Conservation (phyloP, 2,329 filamentous ascomycete species). For the Diplodia intermedia region DNA sequence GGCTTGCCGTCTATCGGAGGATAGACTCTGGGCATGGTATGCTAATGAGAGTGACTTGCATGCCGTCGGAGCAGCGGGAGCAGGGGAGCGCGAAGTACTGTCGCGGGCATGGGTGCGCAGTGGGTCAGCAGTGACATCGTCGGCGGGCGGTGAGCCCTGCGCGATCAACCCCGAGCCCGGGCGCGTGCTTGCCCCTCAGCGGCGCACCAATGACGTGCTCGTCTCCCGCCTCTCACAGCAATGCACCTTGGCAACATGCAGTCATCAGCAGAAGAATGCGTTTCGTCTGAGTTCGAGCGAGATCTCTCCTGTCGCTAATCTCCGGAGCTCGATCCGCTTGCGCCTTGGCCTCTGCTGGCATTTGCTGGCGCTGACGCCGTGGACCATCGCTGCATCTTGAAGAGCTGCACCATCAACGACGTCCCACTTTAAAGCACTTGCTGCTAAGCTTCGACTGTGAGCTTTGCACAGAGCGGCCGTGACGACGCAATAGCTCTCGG, state of each 20-base stretch:
- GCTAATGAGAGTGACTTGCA: conserved; percentile 29
- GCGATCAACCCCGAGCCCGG: conserved; percentile 15
- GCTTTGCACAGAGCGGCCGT: too few relatives aligned
- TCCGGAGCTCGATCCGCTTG: not conserved
- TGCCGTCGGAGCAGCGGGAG: conserved; percentile 28
- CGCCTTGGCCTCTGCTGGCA: not conserved
- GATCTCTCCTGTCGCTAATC: not conserved
- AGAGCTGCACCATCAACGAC: not conserved
- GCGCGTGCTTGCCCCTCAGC: conserved; percentile 14
- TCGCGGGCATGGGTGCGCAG: conserved; percentile 22
- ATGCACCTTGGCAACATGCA: not conserved
- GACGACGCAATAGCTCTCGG: too few relatives aligned
- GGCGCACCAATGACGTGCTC: conserved; percentile 23
- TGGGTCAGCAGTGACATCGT: conserved; percentile 28
- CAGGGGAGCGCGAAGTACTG: conserved; percentile 22
- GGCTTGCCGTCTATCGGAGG: conserved; percentile 55
- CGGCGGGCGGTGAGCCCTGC: conserved; percentile 26
- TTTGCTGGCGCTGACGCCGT: not conserved
- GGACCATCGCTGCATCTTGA: not conserved
- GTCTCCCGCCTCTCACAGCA: not conserved
- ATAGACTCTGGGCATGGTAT: conserved; percentile 57
- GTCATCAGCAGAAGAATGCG: not conserved
- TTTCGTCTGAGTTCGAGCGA: too few relatives aligned
- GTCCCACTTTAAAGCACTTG: not conserved
- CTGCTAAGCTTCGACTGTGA: not conserved